Evolutionary conservation across 352 stramenopile genomes (phyloP).

Genomic region (Globisporangium heterothallicum): DNA sequence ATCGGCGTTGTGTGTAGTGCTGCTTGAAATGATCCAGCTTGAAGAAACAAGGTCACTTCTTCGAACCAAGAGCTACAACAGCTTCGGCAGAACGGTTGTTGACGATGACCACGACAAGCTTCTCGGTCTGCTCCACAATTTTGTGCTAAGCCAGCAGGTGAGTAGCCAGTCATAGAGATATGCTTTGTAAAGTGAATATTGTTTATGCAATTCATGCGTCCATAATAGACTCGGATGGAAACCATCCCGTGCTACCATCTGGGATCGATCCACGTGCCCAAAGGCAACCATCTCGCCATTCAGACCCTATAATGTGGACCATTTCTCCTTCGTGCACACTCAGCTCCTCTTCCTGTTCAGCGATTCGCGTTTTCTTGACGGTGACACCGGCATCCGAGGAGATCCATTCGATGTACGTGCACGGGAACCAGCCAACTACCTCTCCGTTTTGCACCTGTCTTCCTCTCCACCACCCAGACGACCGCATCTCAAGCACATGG

Average conservation of each 20-base stretch:
- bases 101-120: conserved; percentile 39
- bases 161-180: conserved; percentile 10
- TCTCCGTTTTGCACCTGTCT: not conserved
- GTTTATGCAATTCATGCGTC: conserved; percentile 5
- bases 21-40: conserved; percentile 71
- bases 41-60: conserved; percentile 48
- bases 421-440: conserved; percentile 39
- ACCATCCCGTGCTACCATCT: conserved; percentile 12
- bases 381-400: not conserved
- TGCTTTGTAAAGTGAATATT: no score
- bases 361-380: conserved; percentile 2
- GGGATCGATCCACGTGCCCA: conserved; percentile 14
- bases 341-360: not conserved
- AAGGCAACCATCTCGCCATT: conserved; percentile 19
- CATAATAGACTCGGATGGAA: conserved; percentile 21
- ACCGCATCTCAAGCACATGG: conserved; percentile 30
- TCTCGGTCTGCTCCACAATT: conserved; percentile 41
- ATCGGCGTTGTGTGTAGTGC: conserved; percentile 30
- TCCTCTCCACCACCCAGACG: conserved; percentile 42
- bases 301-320: conserved; percentile 16
- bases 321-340: conserved; percentile 8
- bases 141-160: conserved; percentile 23
- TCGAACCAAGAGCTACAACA: conserved; percentile 66
- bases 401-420: conserved; percentile 42
- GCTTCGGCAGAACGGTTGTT: conserved; percentile 25